A percentile compares a stretch with the other conserved stretches of the same genome.
These are phyloP conservation scores for Venturia carpophila DNA, from an alignment of 2,329 filamentous ascomycete genomes.

Conservation along the genomic window DNA sequence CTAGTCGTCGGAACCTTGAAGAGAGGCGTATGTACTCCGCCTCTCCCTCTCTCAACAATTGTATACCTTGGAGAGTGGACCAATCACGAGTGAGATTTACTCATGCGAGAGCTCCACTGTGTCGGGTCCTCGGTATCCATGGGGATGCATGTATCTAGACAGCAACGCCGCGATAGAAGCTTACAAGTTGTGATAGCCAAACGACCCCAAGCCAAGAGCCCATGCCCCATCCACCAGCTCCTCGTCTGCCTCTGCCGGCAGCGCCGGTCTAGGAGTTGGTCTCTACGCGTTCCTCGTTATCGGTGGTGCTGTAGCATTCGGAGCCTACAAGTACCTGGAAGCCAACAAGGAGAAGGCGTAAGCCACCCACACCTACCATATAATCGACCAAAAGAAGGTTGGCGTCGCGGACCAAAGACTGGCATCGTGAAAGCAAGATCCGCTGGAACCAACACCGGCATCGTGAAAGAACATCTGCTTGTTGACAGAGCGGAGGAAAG, in stretches of 20 bases:
- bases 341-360: constrained; percentile 15
- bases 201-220: constrained; percentile 68
- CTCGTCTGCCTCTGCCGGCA: constrained; percentile 42
- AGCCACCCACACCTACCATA: neutral
- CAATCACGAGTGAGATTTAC: constrained; percentile 6
- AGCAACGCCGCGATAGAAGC: neutral
- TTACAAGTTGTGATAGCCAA: constrained; percentile 45
- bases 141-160: neutral
- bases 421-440: neutral
- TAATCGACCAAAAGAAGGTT: neutral
- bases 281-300: constrained; percentile 75
- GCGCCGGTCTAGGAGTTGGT: constrained; percentile 60
- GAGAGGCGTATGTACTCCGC: constrained; percentile 56
- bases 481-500: neutral
- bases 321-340: constrained; percentile 78
- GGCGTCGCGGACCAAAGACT: neutral
- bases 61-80: neutral
- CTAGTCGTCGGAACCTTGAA: constrained; percentile 71
- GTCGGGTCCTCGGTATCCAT: neutral
- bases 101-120: neutral
- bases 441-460: neutral
- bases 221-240: constrained; percentile 43
- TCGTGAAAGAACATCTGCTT: neutral
- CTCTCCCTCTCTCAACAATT: neutral
- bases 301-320: constrained; percentile 69